A percentile compares a stretch with the other conserved stretches of the same genome.
Conservation (phyloP, 1,139 yeast genomes). For the Pichia inconspicua region DNA sequence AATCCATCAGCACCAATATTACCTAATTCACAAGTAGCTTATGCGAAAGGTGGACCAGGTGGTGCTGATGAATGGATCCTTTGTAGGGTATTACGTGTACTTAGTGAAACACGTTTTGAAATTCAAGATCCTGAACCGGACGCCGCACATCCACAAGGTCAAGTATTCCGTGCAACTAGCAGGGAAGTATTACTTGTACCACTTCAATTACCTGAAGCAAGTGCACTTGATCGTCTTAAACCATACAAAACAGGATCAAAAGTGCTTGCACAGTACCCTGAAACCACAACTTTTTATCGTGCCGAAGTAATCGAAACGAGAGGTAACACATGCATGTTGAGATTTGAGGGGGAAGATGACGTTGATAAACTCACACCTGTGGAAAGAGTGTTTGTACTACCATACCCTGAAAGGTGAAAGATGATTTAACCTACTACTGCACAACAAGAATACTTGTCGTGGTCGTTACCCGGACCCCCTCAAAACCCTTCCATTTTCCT, state of each 20-base stretch:
- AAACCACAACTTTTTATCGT: constrained; percentile 92
- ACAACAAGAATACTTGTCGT: not conserved
- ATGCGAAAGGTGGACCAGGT: constrained; percentile 47
- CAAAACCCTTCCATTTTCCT: no score
- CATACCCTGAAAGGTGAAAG: constrained; percentile 41
- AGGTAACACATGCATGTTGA: constrained; percentile 70
- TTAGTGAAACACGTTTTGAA: constrained; percentile 63
- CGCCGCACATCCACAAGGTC: constrained; percentile 85
- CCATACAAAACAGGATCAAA: constrained; percentile 68
- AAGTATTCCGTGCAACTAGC: constrained; percentile 72
- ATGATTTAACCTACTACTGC: not conserved
- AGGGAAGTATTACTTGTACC: constrained; percentile 78
- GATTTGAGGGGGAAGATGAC: constrained; percentile 96
- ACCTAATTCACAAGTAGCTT: constrained; percentile 84
- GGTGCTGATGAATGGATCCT: constrained; percentile 86
- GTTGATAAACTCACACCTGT: constrained; percentile 94
- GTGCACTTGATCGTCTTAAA: constrained; percentile 31
- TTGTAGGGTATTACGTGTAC: constrained; percentile 75
- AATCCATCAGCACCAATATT: constrained; percentile 55
- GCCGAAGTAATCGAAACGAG: constrained; percentile 84
- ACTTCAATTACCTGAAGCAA: constrained; percentile 26
- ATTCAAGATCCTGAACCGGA: constrained; percentile 97
- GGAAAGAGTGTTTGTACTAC: constrained; percentile 72
- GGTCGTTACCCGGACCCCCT: constrained; percentile 1
- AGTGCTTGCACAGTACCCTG: constrained; percentile 93